Conservation (phyloP, 2,329 filamentous ascomycete genomes). For the Hymenoscyphus infarciens region DNA sequence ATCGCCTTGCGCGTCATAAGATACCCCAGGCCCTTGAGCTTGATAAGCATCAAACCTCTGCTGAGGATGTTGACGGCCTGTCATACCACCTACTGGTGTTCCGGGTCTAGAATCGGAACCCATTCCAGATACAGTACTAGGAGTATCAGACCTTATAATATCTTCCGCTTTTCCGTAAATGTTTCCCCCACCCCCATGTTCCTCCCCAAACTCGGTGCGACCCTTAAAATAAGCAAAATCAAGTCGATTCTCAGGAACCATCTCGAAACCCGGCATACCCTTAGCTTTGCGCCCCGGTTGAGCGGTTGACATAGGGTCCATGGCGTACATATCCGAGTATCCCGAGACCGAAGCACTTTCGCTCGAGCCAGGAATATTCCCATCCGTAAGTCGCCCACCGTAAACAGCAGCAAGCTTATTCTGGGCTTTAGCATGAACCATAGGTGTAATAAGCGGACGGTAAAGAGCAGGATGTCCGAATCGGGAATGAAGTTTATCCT, state of each 20-base stretch:
- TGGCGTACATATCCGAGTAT: constrained; percentile 76
- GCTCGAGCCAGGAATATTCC: constrained; percentile 55
- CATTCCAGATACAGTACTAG: constrained; percentile 24
- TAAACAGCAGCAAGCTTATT: constrained; percentile 85
- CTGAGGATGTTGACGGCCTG: constrained; percentile 8
- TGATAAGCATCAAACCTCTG: neutral
- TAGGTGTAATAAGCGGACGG: constrained; percentile 84
- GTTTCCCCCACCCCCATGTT: constrained; percentile 71
- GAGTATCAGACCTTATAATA: constrained; percentile 40
- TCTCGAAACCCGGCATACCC: constrained; percentile 72
- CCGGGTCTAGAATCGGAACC: constrained; percentile 28
- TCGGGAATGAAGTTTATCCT: constrained; percentile 67
- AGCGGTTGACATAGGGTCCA: constrained; percentile 68
- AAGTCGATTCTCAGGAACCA: constrained; percentile 81
- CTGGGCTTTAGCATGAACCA: constrained; percentile 90
- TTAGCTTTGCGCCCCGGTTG: constrained; percentile 41
- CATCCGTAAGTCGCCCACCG: constrained; percentile 70
- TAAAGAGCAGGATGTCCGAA: constrained; percentile 93
- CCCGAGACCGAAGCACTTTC: constrained; percentile 60
- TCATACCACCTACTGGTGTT: constrained; percentile 23
- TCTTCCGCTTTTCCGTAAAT: constrained; percentile 60
- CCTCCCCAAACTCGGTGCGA: constrained; percentile 79
- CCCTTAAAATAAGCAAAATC: constrained; percentile 93
- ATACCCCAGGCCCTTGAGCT: constrained; percentile 15
- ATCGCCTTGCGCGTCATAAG: constrained; percentile 29